Evolutionary conservation across 768 basidiomycete species (phyloP).

Genomic region (Hericium rajendrae): DNA sequence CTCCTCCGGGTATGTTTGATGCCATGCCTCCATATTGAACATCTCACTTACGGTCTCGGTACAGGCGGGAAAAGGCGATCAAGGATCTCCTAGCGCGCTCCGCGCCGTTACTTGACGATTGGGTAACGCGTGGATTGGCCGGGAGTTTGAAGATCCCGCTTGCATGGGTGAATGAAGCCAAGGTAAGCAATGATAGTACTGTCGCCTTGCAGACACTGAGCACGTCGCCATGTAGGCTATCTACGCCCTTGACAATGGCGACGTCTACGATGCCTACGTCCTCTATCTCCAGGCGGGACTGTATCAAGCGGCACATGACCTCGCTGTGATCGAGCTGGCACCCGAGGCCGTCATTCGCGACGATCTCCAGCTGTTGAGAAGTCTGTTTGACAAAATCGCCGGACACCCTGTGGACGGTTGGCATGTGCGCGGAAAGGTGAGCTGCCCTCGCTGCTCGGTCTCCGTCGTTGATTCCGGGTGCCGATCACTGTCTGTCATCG

Average conservation of each 20-base stretch:
- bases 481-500: neutral
- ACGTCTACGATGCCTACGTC: constrained; percentile 68
- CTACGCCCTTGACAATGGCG: constrained; percentile 47
- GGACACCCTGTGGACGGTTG: constrained; percentile 59
- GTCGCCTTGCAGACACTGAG: neutral
- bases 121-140: constrained; percentile 60
- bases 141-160: constrained; percentile 75
- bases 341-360: constrained; percentile 72
- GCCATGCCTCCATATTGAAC: neutral
- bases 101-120: constrained; percentile 57
- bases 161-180: constrained; percentile 85
- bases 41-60: neutral
- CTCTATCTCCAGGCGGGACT: constrained; percentile 62
- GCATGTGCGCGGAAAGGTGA: constrained; percentile 78
- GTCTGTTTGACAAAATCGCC: constrained; percentile 60
- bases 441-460: constrained; percentile 6
- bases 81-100: constrained; percentile 70
- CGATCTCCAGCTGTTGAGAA: constrained; percentile 47
- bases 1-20: constrained; percentile 57
- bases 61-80: constrained; percentile 74
- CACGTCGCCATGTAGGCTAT: constrained; percentile 43
- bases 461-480: neutral
- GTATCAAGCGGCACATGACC: constrained; percentile 67
- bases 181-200: constrained; percentile 35
- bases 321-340: constrained; percentile 80